Evolutionary conservation across 1,139 yeast species (phyloP).

Genomic region (Yamadazyma taylorii): DNA sequence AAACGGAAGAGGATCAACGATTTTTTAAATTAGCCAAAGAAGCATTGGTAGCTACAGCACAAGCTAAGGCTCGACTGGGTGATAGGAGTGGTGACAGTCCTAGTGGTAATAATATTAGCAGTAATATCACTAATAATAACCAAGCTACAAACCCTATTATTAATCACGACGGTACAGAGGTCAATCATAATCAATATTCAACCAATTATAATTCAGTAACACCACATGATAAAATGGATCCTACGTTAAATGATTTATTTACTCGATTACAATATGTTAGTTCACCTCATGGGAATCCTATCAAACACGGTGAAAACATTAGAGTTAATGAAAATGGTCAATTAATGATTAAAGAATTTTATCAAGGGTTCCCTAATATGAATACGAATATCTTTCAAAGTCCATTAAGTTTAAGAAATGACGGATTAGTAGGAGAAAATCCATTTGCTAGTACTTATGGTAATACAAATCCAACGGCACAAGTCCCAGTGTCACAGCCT

Average conservation of each 20-base stretch:
- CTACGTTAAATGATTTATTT: conserved; percentile 53
- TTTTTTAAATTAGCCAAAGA: conserved; percentile 46
- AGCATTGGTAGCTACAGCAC: conserved; percentile 48
- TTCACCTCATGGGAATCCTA: conserved; percentile 55
- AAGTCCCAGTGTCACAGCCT: conserved; percentile 16
- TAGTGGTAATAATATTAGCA: not conserved
- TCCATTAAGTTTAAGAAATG: conserved; percentile 8
- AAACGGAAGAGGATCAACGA: conserved; percentile 39
- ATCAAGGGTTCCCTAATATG: conserved; percentile 43
- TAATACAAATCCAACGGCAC: not conserved
- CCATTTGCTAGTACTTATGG: conserved; percentile 3
- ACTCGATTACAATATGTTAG: conserved; percentile 52
- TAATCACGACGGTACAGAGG: conserved; percentile 2
- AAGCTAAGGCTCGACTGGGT: conserved; percentile 15
- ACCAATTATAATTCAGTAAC: conserved; percentile 2
- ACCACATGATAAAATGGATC: conserved; percentile 32
- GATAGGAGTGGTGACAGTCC: not conserved
- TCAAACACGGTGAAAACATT: conserved; percentile 34
- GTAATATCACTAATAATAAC: too few relatives aligned
- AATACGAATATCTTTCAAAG: conserved; percentile 40
- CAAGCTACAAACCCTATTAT: not conserved
- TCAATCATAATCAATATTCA: conserved; percentile 4
- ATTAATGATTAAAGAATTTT: conserved; percentile 45
- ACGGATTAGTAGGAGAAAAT: conserved; percentile 10
- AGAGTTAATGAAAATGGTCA: conserved; percentile 43